Percentiles rank a stretch among this genome's conserved stretches.
phyloP scores from a whole-genome alignment of 1,139 yeast species.

The Meyerozyma carpophila region DNA sequence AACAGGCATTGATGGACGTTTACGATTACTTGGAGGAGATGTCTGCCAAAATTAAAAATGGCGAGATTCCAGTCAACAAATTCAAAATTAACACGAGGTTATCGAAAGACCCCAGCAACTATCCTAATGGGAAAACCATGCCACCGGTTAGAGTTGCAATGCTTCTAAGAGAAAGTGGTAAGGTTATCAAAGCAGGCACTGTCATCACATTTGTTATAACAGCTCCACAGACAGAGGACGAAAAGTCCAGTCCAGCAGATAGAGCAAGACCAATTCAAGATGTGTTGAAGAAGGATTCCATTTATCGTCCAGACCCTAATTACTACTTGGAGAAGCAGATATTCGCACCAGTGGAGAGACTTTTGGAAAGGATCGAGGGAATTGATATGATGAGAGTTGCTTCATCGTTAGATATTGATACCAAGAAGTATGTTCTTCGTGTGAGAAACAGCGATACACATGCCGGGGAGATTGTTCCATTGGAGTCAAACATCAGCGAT shows the following conservation, averaged over 20 bases:
- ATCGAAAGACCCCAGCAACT: constrained; percentile 69
- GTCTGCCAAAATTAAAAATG: constrained; percentile 51
- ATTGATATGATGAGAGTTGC: constrained; percentile 79
- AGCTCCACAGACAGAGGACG: constrained; percentile 24
- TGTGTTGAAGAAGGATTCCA: constrained; percentile 46
- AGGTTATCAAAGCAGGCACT: constrained; percentile 80
- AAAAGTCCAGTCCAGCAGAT: constrained; percentile 48
- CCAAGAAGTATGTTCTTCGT: constrained; percentile 54
- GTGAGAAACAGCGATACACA: constrained; percentile 27
- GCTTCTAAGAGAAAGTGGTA: constrained; percentile 72
- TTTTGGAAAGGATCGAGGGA: constrained; percentile 82
- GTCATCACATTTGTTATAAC: constrained; percentile 87
- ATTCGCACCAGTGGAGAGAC: constrained; percentile 85
- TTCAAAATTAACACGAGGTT: constrained; percentile 69
- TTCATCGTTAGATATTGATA: constrained; percentile 69
- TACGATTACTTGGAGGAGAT: constrained; percentile 68
- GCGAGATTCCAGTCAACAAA: constrained; percentile 60
- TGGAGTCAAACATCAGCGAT: constrained; percentile 80
- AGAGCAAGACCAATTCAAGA: constrained; percentile 80
- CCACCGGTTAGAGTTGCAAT: constrained; percentile 94
- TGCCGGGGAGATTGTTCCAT: constrained; percentile 55
- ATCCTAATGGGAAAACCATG: constrained; percentile 77
- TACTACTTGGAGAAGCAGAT: constrained; percentile 87
- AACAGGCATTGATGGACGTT: constrained; percentile 65
- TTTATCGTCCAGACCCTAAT: constrained; percentile 63